phyloP scores from a whole-genome alignment of 1,284 basidiomycete species.

The Jaminaea rosea region DNA sequence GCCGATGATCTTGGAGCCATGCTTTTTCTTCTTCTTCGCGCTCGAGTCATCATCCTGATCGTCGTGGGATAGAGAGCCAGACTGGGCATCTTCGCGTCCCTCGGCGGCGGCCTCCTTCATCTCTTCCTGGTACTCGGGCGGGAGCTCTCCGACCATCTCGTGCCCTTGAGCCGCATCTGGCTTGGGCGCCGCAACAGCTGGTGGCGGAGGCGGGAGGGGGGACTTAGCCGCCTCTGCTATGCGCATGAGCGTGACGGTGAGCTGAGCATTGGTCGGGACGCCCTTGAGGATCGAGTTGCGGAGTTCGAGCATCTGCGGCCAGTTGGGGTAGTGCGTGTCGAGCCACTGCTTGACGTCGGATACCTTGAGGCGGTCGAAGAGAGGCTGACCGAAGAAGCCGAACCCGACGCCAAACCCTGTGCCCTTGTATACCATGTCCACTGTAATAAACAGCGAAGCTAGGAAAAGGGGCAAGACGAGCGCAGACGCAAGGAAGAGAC shows the following conservation, averaged over 20 bases:
- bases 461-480: slow-evolving; percentile 46
- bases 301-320: slow-evolving; percentile 47
- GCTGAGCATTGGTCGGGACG: slow-evolving; percentile 57
- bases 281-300: slow-evolving; percentile 52
- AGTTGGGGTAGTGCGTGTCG: slow-evolving; percentile 51
- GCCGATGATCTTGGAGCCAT: slow-evolving; percentile 24
- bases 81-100: slow-evolving; percentile 14
- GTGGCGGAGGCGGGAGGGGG: slow-evolving; percentile 52
- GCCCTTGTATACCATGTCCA: slow-evolving; percentile 50
- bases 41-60: slow-evolving; percentile 16
- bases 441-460: slow-evolving; percentile 49
- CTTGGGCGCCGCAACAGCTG: slow-evolving; percentile 24
- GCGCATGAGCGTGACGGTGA: slow-evolving; percentile 54
- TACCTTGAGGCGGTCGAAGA: slow-evolving; percentile 48
- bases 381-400: slow-evolving; percentile 54
- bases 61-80: slow-evolving; percentile 7
- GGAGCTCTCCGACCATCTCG: slow-evolving; percentile 20
- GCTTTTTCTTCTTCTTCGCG: slow-evolving; percentile 22
- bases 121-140: slow-evolving; percentile 32
- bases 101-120: slow-evolving; percentile 22
- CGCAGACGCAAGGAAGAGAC: slow-evolving; percentile 40
- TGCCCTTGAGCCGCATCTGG: slow-evolving; percentile 15
- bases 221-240: slow-evolving; percentile 51
- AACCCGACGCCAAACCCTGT: slow-evolving; percentile 52
- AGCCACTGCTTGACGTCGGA: slow-evolving; percentile 46